phyloP scores from a whole-genome alignment of 352 stramenopile species.

The Phytophthora kernoviae region DNA sequence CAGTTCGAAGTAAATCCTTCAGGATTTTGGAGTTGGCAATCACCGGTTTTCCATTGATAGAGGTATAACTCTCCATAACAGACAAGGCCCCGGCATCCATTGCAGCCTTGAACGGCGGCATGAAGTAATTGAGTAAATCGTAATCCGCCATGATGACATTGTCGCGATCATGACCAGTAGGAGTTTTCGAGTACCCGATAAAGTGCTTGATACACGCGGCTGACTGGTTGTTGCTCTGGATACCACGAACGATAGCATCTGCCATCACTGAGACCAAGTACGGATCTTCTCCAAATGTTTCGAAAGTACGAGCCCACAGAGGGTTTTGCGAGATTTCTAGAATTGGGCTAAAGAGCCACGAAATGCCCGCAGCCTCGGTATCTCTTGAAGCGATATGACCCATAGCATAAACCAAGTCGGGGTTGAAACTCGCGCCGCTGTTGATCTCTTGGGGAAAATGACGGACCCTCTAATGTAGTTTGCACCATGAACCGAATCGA shows the following conservation, averaged over 20 bases:
- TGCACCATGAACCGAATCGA: constrained; percentile 90
- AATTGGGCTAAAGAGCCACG: constrained; percentile 90
- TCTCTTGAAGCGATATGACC: constrained; percentile 76
- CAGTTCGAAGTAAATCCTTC: constrained; percentile 61
- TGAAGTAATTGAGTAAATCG: constrained; percentile 77
- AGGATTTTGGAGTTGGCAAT: constrained; percentile 76
- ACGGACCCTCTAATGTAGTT: constrained; percentile 82
- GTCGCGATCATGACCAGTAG: constrained; percentile 39
- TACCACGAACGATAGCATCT: constrained; percentile 59
- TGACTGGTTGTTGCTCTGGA: constrained; percentile 68
- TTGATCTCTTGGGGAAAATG: constrained; percentile 91
- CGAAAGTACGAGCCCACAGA: constrained; percentile 85
- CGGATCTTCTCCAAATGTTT: constrained; percentile 93
- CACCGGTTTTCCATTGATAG: constrained; percentile 87
- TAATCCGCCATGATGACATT: constrained; percentile 36
- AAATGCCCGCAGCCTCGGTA: constrained; percentile 79
- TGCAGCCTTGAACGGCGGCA: constrained; percentile 72
- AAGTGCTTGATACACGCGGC: constrained; percentile 89
- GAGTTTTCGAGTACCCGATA: constrained; percentile 77
- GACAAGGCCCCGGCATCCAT: constrained; percentile 71
- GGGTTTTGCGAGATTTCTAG: constrained; percentile 82
- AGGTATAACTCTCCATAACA: constrained; percentile 92
- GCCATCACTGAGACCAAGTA: constrained; percentile 81
- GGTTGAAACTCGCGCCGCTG: constrained; percentile 87
- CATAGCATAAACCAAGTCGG: constrained; percentile 54